These are phyloP conservation scores for Coprinellus aureogranulatus DNA, from an alignment of 768 basidiomycete species.

Conservation along the genomic window DNA sequence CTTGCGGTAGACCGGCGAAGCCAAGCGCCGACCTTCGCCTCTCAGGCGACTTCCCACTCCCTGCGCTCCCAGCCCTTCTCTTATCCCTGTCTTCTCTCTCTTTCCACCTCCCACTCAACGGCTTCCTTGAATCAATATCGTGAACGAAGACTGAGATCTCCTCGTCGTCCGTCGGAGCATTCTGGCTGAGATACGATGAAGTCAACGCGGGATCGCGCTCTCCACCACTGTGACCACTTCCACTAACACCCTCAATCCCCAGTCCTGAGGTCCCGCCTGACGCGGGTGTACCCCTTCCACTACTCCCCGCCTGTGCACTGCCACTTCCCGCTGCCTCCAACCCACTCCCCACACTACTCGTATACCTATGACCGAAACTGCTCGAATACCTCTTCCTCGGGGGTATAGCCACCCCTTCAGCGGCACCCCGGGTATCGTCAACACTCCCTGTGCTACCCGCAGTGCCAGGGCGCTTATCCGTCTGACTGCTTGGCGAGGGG, in stretches of 20 bases:
- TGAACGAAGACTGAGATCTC: slow-evolving; percentile 77
- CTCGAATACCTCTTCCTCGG: slow-evolving; percentile 69
- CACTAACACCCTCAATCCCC: slow-evolving; percentile 21
- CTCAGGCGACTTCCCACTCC: not conserved
- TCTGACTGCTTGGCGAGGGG: slow-evolving; percentile 27
- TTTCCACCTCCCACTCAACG: slow-evolving; percentile 46
- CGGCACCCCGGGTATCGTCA: slow-evolving; percentile 17
- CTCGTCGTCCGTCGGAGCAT: slow-evolving; percentile 61
- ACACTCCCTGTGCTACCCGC: slow-evolving; percentile 20
- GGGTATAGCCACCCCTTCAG: slow-evolving; percentile 20
- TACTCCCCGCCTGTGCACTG: slow-evolving; percentile 10
- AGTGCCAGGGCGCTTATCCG: slow-evolving; percentile 20
- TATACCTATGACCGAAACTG: slow-evolving; percentile 74
- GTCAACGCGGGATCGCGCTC: not conserved
- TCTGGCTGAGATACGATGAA: slow-evolving; percentile 42
- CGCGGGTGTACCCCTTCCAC: slow-evolving; percentile 13
- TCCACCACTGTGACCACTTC: too few species aligned
- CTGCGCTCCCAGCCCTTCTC: slow-evolving; percentile 8
- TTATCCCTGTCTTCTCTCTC: slow-evolving; percentile 18
- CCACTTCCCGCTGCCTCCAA: slow-evolving; percentile 14
- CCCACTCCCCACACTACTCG: slow-evolving; percentile 27
- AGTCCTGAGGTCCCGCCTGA: slow-evolving; percentile 3
- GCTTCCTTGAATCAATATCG: slow-evolving; percentile 70
- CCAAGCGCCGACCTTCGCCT: not conserved
- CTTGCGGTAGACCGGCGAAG: not conserved